Evolutionary conservation across 1,139 yeast species (phyloP).

Genomic region (Blastobotrys arbuscula): DNA sequence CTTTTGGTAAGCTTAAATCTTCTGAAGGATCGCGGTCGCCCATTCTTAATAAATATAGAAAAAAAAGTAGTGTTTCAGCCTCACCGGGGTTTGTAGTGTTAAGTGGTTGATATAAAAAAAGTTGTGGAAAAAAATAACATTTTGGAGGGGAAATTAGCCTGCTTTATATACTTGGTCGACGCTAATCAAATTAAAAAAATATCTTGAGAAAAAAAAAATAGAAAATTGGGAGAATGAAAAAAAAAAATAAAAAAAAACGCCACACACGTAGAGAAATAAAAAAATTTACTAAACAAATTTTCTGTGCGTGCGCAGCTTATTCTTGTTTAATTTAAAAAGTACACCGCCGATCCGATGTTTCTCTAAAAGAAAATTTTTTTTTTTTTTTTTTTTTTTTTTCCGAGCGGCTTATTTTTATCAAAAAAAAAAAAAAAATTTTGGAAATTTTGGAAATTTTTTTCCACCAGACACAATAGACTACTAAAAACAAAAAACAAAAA

Average conservation of each 20-base stretch:
- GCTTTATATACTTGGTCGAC: background rate
- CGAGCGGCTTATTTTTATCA: background rate
- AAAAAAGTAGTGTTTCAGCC: background rate
- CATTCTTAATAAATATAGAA: conserved; percentile 18
- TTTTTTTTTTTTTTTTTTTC: background rate
- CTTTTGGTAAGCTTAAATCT: conserved; percentile 41
- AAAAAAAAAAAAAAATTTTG: conserved; percentile 13
- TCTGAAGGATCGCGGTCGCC: conserved; percentile 33
- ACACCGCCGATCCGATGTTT: too few relatives aligned
- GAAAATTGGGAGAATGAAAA: background rate
- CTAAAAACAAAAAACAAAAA: background rate
- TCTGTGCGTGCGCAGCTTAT: too few relatives aligned
- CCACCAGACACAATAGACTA: background rate
- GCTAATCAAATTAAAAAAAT: too few relatives aligned
- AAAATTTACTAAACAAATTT: too few relatives aligned
- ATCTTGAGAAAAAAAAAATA: too few relatives aligned
- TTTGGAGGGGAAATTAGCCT: background rate
- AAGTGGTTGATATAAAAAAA: background rate
- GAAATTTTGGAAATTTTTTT: background rate
- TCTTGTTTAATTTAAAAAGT: too few relatives aligned
- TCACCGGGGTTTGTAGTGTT: background rate
- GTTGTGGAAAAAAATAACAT: background rate
- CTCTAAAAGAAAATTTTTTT: background rate
- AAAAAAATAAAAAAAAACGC: background rate
- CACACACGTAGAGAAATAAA: background rate